phyloP scores from a whole-genome alignment of 2,329 filamentous ascomycete species.

The Myriosclerotinia scirpicola region DNA sequence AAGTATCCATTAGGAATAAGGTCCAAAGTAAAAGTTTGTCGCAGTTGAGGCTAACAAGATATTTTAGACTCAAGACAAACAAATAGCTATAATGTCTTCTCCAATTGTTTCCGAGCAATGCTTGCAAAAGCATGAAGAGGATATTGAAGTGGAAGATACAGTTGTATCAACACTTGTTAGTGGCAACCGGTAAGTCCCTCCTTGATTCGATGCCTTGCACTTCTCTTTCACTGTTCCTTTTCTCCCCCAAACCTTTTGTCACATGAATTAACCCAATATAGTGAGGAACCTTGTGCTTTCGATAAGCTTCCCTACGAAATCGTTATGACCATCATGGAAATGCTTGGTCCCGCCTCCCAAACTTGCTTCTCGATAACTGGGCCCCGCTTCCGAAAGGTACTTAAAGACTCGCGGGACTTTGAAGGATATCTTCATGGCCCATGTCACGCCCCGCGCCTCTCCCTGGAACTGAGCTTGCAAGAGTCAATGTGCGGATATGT shows the following conservation, averaged over 20 bases:
- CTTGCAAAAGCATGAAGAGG: background rate
- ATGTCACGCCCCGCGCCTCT: background rate
- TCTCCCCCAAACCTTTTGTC: background rate
- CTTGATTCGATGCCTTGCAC: background rate
- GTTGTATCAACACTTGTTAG: background rate
- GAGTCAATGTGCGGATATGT: background rate
- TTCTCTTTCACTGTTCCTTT: no score
- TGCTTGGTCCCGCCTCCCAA: background rate
- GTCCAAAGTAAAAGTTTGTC: no score
- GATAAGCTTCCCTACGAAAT: background rate
- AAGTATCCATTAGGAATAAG: no score
- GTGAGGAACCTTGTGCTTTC: background rate
- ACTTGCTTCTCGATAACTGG: slow-evolving; percentile 4
- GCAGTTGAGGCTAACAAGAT: background rate
- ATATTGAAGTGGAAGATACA: slow-evolving; percentile 2
- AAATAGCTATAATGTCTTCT: background rate
- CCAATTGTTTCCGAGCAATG: no score
- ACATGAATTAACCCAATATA: background rate
- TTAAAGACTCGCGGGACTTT: background rate
- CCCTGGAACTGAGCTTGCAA: background rate
- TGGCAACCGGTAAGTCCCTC: background rate
- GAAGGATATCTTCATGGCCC: background rate
- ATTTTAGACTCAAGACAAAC: background rate
- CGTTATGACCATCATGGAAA: background rate
- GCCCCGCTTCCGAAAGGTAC: background rate